Evolutionary conservation across 2,329 filamentous ascomycete genomes (phyloP), one percentile per base, ranked within the genome.

Genomic region (Epichloe baconii): DNA sequence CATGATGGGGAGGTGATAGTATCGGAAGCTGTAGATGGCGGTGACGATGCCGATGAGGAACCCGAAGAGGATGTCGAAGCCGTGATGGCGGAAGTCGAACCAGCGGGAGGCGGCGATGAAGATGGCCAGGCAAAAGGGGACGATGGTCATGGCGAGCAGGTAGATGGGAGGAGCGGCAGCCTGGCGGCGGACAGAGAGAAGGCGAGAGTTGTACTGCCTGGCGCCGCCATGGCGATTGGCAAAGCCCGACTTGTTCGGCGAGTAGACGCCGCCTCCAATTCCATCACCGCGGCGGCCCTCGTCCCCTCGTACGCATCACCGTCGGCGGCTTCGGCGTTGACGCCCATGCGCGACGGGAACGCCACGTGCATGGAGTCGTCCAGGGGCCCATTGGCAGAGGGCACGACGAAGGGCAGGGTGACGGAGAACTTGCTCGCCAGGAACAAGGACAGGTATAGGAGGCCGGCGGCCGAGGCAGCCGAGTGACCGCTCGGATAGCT

Each of bases 1-100:
- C 21, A 58, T 61, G 55, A 95, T 81, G 0, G 89, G 88, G 10
- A 93, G 70, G 63, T 96, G 88, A 63, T 95, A 96, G 71, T 84
- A 88, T 23, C 86, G 76, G 71, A 95, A 95, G 3, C 83, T 78
- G 58, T 91, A 81, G 64, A 83, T 82, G 19, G 86, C 79, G 38
- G 79, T 79, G 44, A 82, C 68, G 14, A 83, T 76, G 8, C 91
- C 91, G 55, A 96, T 85, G 12, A 86, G 57, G 51, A 83, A 85
- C n/a, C 91, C 91, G 55, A 86, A 88, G 2, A 96, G 69, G 57
- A 96, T 86, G 57, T 97, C 91, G 64, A 95, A 91, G n/a, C 84
- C 89, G 64, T 91, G 86, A 66, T 97, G 91, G 40, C 87, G 82
- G 70, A 84, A 94, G 66, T 96, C 84, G 53, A 84, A 89, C 78